phyloP scores from a whole-genome alignment of 768 basidiomycete species.

The Crucibulum laeve region DNA sequence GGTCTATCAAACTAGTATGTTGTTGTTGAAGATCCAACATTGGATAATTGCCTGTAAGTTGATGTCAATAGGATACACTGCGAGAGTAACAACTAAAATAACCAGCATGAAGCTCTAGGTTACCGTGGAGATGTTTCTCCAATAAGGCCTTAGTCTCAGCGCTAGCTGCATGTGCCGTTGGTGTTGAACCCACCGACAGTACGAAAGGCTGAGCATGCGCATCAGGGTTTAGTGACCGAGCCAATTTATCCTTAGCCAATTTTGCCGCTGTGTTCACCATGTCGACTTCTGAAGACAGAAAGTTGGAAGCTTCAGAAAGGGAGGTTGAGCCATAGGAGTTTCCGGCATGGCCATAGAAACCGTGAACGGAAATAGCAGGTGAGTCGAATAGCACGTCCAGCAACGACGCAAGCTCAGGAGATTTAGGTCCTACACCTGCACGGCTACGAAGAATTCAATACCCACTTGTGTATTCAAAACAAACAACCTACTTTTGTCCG shows the following conservation, averaged over 20 bases:
- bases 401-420: constrained; percentile 51
- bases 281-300: constrained; percentile 65
- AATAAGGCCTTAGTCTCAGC: constrained; percentile 41
- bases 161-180: constrained; percentile 77
- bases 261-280: constrained; percentile 65
- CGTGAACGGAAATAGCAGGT: constrained; percentile 57
- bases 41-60: constrained; percentile 66
- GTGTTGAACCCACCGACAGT: constrained; percentile 83
- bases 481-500: constrained; percentile 59
- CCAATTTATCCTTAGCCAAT: constrained; percentile 45
- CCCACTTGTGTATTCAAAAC: neutral
- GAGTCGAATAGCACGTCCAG: constrained; percentile 51
- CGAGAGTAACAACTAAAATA: constrained; percentile 7
- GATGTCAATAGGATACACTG: neutral
- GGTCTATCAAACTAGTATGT: constrained; percentile 62
- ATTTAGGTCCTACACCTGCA: constrained; percentile 58
- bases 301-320: constrained; percentile 55
- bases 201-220: constrained; percentile 50
- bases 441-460: constrained; percentile 43
- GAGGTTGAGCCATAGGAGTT: constrained; percentile 76
- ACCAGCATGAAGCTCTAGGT: constrained; percentile 77
- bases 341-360: constrained; percentile 82
- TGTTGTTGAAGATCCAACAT: constrained; percentile 83
- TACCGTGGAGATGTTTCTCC: constrained; percentile 47
- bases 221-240: constrained; percentile 23